These are phyloP conservation scores for Aspergillus neoniger DNA, from an alignment of 2,329 filamentous ascomycete genomes.

Conservation along the genomic window DNA sequence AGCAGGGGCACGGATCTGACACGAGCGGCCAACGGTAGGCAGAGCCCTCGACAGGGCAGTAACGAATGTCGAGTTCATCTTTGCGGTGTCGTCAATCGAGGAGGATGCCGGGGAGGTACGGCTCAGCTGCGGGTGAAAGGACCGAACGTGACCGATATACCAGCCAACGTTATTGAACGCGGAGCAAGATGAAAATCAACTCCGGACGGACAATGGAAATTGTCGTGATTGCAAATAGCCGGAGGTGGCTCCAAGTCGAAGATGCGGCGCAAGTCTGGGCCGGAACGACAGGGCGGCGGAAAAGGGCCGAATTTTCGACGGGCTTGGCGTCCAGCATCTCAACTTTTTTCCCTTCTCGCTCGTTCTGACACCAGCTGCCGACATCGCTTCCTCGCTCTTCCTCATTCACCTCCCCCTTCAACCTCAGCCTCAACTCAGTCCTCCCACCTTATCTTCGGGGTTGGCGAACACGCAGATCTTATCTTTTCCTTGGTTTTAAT, in stretches of 20 bases:
- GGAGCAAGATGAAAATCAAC: not conserved
- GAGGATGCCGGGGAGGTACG: slow-evolving; percentile 1
- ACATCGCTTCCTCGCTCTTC: slow-evolving; percentile 26
- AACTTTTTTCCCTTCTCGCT: slow-evolving; percentile 38
- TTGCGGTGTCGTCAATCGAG: slow-evolving; percentile 14
- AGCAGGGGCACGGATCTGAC: slow-evolving; percentile 23
- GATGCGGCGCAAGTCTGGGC: slow-evolving; percentile 11
- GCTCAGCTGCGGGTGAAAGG: not conserved
- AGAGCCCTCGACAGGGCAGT: slow-evolving; percentile 34
- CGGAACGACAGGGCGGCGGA: slow-evolving; percentile 30
- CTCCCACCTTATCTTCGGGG: slow-evolving; percentile 19
- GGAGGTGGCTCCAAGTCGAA: not conserved
- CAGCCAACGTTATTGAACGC: not conserved
- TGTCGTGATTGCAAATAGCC: not conserved
- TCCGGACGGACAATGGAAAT: not conserved
- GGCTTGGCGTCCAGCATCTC: slow-evolving; percentile 37
- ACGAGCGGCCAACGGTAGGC: slow-evolving; percentile 35
- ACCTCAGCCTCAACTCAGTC: slow-evolving; percentile 18
- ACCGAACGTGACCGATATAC: not conserved
- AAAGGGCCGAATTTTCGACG: slow-evolving; percentile 39
- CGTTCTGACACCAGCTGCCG: slow-evolving; percentile 26
- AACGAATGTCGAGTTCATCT: slow-evolving; percentile 38
- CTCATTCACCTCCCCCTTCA: slow-evolving; percentile 21
- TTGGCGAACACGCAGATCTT: slow-evolving; percentile 9
- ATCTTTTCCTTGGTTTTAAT: not conserved